Evolutionary conservation across 495 filamentous ascomycete species (phyloP).

Genomic region (Tuber indicum): DNA sequence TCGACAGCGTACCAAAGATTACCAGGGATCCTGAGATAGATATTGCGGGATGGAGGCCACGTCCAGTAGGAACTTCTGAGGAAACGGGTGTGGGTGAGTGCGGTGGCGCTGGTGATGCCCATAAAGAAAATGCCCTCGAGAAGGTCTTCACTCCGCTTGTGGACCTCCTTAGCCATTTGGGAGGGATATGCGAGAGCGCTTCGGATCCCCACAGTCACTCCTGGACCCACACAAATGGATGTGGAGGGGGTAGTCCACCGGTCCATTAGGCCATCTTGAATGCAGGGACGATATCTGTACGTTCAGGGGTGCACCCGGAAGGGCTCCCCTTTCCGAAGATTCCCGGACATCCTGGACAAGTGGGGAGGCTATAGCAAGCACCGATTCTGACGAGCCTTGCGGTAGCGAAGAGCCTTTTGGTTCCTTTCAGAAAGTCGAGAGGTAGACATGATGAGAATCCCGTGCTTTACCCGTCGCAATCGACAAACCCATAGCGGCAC

Average conservation of each 20-base stretch:
- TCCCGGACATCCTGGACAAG: background rate
- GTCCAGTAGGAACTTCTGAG: slow-evolving; percentile 16
- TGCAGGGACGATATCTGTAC: background rate
- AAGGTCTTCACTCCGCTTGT: background rate
- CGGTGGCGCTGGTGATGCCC: background rate
- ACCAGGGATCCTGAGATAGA: background rate
- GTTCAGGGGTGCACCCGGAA: background rate
- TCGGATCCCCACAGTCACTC: background rate
- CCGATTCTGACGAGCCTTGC: background rate
- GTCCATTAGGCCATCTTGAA: background rate
- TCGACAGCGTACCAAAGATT: background rate
- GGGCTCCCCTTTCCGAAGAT: background rate
- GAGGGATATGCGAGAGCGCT: background rate
- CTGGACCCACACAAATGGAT: background rate
- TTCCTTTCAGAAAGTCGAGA: background rate
- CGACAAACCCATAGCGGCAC: background rate
- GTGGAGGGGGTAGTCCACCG: background rate
- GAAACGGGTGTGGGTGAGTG: slow-evolving; percentile 16
- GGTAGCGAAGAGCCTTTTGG: background rate
- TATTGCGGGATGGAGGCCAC: background rate
- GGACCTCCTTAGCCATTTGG: background rate
- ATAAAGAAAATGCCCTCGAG: background rate
- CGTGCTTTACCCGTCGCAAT: background rate
- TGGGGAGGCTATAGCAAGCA: background rate
- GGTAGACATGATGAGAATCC: background rate